Evolutionary conservation across 768 basidiomycete species (phyloP).

Genomic region (Cystofilobasidium macerans): DNA sequence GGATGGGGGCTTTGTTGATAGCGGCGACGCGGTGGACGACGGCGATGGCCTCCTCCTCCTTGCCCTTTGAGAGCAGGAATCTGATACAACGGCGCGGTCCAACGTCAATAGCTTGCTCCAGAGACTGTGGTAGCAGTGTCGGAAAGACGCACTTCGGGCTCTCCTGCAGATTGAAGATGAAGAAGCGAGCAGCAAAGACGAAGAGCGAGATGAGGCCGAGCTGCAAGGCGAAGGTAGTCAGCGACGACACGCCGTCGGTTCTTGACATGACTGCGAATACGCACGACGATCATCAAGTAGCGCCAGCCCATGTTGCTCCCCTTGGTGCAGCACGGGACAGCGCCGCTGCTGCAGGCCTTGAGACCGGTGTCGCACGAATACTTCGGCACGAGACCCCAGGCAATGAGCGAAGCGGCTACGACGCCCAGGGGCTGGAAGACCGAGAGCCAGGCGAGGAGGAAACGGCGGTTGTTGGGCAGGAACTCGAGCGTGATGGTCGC

Average conservation of each 20-base stretch:
- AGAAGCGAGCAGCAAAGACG: conserved; percentile 49
- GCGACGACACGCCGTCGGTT: no score
- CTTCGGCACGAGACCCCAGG: conserved; percentile 50
- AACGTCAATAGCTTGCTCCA: no score
- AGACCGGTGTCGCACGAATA: conserved; percentile 44
- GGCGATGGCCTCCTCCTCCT: conserved; percentile 49
- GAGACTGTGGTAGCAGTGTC: no score
- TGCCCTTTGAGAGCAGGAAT: conserved; percentile 50
- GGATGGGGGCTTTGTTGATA: conserved; percentile 38
- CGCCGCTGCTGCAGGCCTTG: conserved; percentile 30
- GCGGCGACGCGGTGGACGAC: conserved; percentile 40
- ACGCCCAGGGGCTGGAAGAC: conserved; percentile 43
- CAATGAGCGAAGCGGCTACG: conserved; percentile 46
- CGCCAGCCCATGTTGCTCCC: conserved; percentile 52
- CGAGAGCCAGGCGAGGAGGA: conserved; percentile 48
- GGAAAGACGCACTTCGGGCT: conserved; percentile 44
- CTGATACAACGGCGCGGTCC: no score
- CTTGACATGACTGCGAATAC: no score
- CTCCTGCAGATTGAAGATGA: conserved; percentile 52
- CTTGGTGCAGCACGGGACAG: conserved; percentile 42
- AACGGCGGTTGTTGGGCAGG: conserved; percentile 36
- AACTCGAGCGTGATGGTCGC: conserved; percentile 37
- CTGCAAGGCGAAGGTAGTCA: no score
- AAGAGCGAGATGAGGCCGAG: conserved; percentile 43
- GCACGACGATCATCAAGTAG: conserved; percentile 46